These are phyloP conservation scores for Microcera coccophila DNA, from an alignment of 2,329 filamentous ascomycete genomes.

Conservation along the genomic window DNA sequence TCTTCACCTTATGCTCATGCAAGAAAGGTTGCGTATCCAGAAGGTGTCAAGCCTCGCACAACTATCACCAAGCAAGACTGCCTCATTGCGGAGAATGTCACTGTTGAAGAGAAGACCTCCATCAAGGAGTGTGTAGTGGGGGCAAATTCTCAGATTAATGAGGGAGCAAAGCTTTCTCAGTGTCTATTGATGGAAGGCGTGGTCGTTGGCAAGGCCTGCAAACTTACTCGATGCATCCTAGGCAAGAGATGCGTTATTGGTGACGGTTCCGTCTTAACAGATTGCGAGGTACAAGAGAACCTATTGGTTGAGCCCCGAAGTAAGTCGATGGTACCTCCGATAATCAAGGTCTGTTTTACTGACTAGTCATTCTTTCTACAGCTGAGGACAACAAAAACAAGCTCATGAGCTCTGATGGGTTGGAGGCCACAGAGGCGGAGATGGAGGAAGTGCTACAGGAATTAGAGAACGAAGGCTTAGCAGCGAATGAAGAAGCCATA, in stretches of 20 bases:
- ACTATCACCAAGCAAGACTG: conserved; percentile 80
- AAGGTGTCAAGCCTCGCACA: conserved; percentile 73
- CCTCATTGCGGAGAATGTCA: conserved; percentile 83
- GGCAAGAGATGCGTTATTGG: conserved; percentile 79
- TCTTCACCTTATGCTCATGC: conserved; percentile 73
- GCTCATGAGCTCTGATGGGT: conserved; percentile 63
- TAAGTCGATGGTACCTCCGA: conserved; percentile 40
- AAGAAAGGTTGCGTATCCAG: conserved; percentile 77
- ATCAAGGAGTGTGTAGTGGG: conserved; percentile 91
- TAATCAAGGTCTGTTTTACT: conserved; percentile 2
- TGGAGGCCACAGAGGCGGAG: conserved; percentile 62
- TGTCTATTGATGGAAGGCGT: conserved; percentile 93
- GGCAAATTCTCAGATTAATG: conserved; percentile 78
- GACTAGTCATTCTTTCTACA: conserved; percentile 29
- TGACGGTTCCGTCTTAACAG: conserved; percentile 73
- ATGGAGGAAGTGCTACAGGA: conserved; percentile 51
- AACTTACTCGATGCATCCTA: conserved; percentile 81
- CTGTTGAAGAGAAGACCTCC: conserved; percentile 81
- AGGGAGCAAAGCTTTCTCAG: conserved; percentile 79
- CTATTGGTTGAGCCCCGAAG: conserved; percentile 76
- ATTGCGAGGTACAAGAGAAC: conserved; percentile 92
- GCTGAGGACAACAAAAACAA: conserved; percentile 65
- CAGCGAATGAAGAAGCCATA: conserved; percentile 20
- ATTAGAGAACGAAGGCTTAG: conserved; percentile 35
- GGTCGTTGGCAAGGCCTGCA: conserved; percentile 76